Evolutionary conservation across 148 eudicot species (phyloP).

Genomic region (Persicaria maculosa): DNA sequence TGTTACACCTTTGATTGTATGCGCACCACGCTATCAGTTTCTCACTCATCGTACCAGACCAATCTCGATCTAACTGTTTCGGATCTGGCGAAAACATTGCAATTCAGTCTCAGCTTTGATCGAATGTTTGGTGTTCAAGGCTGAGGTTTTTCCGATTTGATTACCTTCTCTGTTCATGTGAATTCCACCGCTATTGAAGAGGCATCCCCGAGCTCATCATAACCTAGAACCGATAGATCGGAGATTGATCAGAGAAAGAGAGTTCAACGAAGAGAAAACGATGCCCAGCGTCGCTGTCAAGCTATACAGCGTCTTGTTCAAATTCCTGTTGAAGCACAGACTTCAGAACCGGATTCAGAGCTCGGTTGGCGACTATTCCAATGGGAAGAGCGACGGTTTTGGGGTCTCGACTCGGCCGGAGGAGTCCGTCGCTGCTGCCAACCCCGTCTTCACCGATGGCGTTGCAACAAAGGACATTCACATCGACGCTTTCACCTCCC

Average conservation of each 20-base stretch:
- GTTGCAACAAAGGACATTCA: slow-evolving; percentile 93
- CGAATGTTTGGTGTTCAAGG: neutral
- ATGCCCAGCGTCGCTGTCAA: slow-evolving; percentile 95
- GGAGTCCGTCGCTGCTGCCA: slow-evolving; percentile 62
- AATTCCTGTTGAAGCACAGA: slow-evolving; percentile 69
- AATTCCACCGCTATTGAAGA: neutral
- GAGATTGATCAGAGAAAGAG: neutral
- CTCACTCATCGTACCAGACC: neutral
- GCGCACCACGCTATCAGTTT: slow-evolving; percentile 6
- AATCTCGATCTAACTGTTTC: slow-evolving; percentile 3
- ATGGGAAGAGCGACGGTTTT: slow-evolving; percentile 21
- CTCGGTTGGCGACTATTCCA: slow-evolving; percentile 23
- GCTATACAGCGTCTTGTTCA: slow-evolving; percentile 86
- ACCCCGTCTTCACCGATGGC: slow-evolving; percentile 72
- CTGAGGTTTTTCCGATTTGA: neutral
- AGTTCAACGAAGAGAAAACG: slow-evolving; percentile 15
- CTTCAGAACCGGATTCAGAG: slow-evolving; percentile 59
- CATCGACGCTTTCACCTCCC: slow-evolving; percentile 65
- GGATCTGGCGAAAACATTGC: neutral
- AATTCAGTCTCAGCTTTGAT: neutral
- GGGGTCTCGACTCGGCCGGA: slow-evolving; percentile 83
- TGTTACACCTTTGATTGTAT: slow-evolving; percentile 3
- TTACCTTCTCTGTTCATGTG: neutral
- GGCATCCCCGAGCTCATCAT: neutral
- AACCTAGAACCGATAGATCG: neutral